These are phyloP conservation scores for Pelargonium myrrhifolium DNA, from an alignment of 441 rosid genomes.

Conservation along the genomic window DNA sequence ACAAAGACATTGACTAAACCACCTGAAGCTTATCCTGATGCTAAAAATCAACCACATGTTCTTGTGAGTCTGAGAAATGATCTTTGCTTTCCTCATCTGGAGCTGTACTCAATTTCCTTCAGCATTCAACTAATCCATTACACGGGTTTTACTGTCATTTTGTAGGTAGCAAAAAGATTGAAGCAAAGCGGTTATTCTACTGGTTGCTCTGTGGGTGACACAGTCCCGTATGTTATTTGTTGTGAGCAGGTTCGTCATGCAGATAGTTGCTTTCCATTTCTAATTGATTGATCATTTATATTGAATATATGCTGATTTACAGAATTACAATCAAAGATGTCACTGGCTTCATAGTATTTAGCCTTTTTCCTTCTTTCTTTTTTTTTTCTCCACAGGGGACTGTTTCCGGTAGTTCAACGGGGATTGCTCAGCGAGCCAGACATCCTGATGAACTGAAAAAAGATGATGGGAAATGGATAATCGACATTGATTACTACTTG, in stretches of 20 bases:
- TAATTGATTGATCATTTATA: neutral
- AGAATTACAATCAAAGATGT: neutral
- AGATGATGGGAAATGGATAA: constrained; percentile 77
- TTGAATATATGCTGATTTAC: constrained; percentile 4
- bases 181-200: constrained; percentile 75
- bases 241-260: constrained; percentile 65
- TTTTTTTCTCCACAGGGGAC: constrained; percentile 44
- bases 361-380: constrained; percentile 5
- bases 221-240: constrained; percentile 88
- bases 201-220: constrained; percentile 84
- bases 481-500: constrained; percentile 89
- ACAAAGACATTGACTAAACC: constrained; percentile 90
- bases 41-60: constrained; percentile 97
- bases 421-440: constrained; percentile 90
- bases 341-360: constrained; percentile 10
- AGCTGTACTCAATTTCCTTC: neutral
- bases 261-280: constrained; percentile 12
- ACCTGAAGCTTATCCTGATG: constrained; percentile 92
- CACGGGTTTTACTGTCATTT: constrained; percentile 21
- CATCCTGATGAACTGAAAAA: constrained; percentile 91
- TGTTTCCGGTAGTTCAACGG: constrained; percentile 47
- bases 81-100: neutral
- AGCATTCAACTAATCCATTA: constrained; percentile 13
- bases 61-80: constrained; percentile 45
- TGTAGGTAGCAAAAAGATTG: constrained; percentile 83